A percentile compares a stretch with the other conserved stretches of the same genome.
Evolutionary conservation across 306 rosid species (phyloP).

Genomic region (Oxytropis ochrocephala): DNA sequence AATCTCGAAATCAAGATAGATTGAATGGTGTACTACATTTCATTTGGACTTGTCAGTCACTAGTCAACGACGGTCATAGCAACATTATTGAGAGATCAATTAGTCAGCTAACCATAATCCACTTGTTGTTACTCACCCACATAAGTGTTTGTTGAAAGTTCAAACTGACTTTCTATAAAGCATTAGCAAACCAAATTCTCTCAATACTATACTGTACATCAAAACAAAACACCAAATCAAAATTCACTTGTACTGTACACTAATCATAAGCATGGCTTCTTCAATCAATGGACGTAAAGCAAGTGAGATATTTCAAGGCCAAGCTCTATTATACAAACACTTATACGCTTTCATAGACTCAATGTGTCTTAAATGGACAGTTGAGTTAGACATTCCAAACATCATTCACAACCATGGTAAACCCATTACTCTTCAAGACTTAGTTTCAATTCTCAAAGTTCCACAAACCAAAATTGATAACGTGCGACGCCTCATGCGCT

Average conservation of each 20-base stretch:
- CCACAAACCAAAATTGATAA: slow-evolving; percentile 7
- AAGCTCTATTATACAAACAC: slow-evolving; percentile 16
- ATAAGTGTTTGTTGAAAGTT: neutral
- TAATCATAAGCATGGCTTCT: neutral
- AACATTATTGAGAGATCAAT: too few species aligned
- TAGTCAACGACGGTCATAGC: too few species aligned
- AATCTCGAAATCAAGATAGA: too few species aligned
- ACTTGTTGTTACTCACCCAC: neutral
- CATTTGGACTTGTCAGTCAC: too few species aligned
- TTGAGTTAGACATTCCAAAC: slow-evolving; percentile 25
- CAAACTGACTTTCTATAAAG: neutral
- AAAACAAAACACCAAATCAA: neutral
- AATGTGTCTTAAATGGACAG: slow-evolving; percentile 17
- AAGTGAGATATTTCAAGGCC: slow-evolving; percentile 19
- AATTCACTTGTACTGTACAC: neutral
- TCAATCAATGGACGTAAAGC: neutral
- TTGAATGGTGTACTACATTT: too few species aligned
- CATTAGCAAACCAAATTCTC: neutral
- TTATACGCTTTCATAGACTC: neutral
- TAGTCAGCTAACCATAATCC: too few species aligned
- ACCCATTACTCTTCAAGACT: slow-evolving; percentile 31
- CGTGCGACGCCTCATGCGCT: slow-evolving; percentile 29
- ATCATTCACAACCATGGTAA: slow-evolving; percentile 28
- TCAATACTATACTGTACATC: too few species aligned
- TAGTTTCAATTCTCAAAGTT: slow-evolving; percentile 34